Base-by-base conservation (phyloP, 345 rosid genomes). In the Schrenkiella parvula region DNA sequence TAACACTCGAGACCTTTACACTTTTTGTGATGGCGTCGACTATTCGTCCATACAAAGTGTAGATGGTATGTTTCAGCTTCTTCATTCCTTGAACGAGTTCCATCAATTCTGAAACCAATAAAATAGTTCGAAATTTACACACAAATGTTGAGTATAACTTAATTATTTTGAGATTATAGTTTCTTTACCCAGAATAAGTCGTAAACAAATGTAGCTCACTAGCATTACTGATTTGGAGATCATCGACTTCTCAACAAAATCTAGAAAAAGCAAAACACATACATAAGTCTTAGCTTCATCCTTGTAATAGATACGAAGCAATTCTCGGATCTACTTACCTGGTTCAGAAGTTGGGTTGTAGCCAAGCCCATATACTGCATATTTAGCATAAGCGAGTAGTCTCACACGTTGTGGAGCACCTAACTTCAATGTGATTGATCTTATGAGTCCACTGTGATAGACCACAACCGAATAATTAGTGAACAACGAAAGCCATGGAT, bases 351-450 rank as follows among this genome's bases (percentile, higher is more conserved):
- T 51, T 10, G 57, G 68, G 69, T 78, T 82, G 35, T 70, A 70
- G 64, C 83, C 74, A 47, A 86, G 92, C 73, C 97, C 98, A 8
- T 80, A 78, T 11, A 81, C 61, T 6, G 97, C 93, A 62, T 68
- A 71, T 78, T 83, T 90, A 21, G 83, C 97, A 65, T 90, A 87
- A 35, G 95, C 85, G 15, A 84, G 80, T 58, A 87, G 71, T 78
- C 98, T 86, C 61, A 79, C 68, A 19, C 57, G 79, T 70, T 90
- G 87, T 17, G 96, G 79, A 71, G 92, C 85, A 6, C 86, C 85
- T 63, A 93, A 76, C 78, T 84, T 85, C 79, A 81, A 60, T 4
- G 81, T 68, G 54, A 81, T 38, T 9, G 97, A 90, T 73, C 96
- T 82, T 67, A 93, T 79, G 55, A 90, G 83, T 47, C 88, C 96